A percentile compares a stretch with the other conserved stretches of the same genome.
phyloP scores from a whole-genome alignment of 495 filamentous ascomycete genomes.

The Tetracladium setigerum region DNA sequence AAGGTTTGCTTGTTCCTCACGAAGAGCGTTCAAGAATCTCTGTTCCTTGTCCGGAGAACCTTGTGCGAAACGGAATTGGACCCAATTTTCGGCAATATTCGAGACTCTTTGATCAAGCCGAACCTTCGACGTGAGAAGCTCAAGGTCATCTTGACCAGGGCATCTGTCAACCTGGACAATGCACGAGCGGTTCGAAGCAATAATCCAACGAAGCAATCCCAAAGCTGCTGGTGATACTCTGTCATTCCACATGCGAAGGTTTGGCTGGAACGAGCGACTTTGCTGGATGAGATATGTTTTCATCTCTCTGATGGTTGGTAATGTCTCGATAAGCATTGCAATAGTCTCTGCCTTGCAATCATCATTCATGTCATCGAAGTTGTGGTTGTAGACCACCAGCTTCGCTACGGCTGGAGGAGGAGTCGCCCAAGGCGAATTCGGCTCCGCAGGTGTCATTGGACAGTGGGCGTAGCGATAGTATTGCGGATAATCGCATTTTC shows the following conservation, averaged over 20 bases:
- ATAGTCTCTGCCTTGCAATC: constrained; percentile 46
- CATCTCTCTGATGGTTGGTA: constrained; percentile 64
- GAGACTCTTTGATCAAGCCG: constrained; percentile 41
- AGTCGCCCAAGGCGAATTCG: constrained; percentile 10
- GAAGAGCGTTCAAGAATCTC: constrained; percentile 62
- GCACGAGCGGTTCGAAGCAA: constrained; percentile 83
- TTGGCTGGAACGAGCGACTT: constrained; percentile 25
- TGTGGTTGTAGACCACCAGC: constrained; percentile 39
- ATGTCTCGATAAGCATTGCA: constrained; percentile 50
- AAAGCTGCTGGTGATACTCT: constrained; percentile 59
- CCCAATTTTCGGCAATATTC: constrained; percentile 54
- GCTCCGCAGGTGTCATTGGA: neutral
- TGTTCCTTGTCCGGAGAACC: constrained; percentile 87
- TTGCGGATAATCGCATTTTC: constrained; percentile 1
- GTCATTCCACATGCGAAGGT: constrained; percentile 52
- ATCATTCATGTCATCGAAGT: constrained; percentile 37
- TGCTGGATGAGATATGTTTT: constrained; percentile 43
- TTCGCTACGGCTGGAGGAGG: constrained; percentile 11
- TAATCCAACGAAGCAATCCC: constrained; percentile 76
- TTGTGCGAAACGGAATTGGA: constrained; percentile 84
- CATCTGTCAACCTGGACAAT: constrained; percentile 62
- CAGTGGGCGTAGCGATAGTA: neutral
- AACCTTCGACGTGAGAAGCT: constrained; percentile 4
- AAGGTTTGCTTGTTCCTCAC: constrained; percentile 31
- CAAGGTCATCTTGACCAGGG: constrained; percentile 23